These are phyloP conservation scores for Gliomastix tumulicola DNA, from an alignment of 2,329 filamentous ascomycete species.

Conservation along the genomic window DNA sequence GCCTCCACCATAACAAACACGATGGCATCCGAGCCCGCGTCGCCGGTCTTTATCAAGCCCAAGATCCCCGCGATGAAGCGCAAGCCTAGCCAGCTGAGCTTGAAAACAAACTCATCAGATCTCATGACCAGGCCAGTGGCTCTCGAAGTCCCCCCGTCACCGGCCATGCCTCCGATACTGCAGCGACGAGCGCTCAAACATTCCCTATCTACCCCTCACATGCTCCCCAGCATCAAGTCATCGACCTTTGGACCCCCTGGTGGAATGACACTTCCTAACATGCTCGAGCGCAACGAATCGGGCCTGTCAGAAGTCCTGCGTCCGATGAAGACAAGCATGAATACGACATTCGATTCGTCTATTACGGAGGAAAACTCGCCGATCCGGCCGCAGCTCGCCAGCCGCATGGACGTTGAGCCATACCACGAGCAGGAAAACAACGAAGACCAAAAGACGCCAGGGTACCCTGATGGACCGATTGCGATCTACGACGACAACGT, in stretches of 20 bases:
- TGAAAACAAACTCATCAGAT: constrained; percentile 64
- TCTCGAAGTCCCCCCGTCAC: constrained; percentile 48
- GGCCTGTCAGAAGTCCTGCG: constrained; percentile 52
- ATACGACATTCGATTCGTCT: constrained; percentile 27
- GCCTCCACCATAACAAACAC: constrained; percentile 37
- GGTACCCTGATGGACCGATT: constrained; percentile 76
- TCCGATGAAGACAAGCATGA: constrained; percentile 36
- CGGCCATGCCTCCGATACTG: constrained; percentile 49
- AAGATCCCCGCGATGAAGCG: constrained; percentile 63
- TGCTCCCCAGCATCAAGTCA: constrained; percentile 52
- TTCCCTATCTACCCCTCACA: constrained; percentile 61
- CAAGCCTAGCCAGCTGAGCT: constrained; percentile 70
- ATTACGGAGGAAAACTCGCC: constrained; percentile 51
- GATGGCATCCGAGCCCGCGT: constrained; percentile 58
- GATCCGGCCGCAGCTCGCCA: constrained; percentile 56
- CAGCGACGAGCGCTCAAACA: constrained; percentile 59
- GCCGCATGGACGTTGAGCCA: constrained; percentile 45
- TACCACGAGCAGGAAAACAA: constrained; percentile 63
- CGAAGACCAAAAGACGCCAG: constrained; percentile 73
- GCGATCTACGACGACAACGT: constrained; percentile 75
- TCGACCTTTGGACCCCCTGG: constrained; percentile 53
- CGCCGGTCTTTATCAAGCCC: constrained; percentile 71
- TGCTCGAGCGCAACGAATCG: constrained; percentile 52
- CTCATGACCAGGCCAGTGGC: constrained; percentile 35
- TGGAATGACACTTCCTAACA: constrained; percentile 58